These are phyloP conservation scores for Macrotyloma uniflorum DNA, from an alignment of 306 rosid genomes.

Conservation along the genomic window DNA sequence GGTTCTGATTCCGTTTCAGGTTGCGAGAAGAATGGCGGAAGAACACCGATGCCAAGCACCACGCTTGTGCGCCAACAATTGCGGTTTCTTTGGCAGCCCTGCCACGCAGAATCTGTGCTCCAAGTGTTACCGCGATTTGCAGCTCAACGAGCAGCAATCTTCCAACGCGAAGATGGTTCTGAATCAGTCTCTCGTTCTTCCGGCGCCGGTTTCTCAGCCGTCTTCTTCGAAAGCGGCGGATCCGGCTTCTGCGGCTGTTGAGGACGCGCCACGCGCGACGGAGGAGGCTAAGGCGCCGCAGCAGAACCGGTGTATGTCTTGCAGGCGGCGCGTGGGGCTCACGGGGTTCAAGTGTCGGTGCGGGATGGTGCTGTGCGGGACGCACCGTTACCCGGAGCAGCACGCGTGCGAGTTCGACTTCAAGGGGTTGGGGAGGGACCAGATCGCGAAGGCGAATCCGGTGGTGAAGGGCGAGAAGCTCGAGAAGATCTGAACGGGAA, in stretches of 20 bases:
- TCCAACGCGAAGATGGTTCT: slow-evolving; percentile 60
- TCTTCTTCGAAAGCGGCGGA: neutral
- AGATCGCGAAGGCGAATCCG: slow-evolving; percentile 91
- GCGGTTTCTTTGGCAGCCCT: slow-evolving; percentile 80
- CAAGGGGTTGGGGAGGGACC: slow-evolving; percentile 70
- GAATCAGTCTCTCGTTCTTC: slow-evolving; percentile 57
- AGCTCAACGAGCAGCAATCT: slow-evolving; percentile 66
- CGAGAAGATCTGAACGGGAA: slow-evolving; percentile 52
- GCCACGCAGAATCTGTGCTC: slow-evolving; percentile 75
- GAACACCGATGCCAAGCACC: slow-evolving; percentile 85
- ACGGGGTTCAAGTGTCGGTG: slow-evolving; percentile 87
- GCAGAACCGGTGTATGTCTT: slow-evolving; percentile 58
- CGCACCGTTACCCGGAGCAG: slow-evolving; percentile 83
- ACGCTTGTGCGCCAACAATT: slow-evolving; percentile 73
- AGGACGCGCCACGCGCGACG: neutral
- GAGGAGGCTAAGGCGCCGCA: slow-evolving; percentile 4
- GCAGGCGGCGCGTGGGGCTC: slow-evolving; percentile 86
- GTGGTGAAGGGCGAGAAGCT: slow-evolving; percentile 77
- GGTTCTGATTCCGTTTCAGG: slow-evolving; percentile 3
- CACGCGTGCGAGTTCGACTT: slow-evolving; percentile 79
- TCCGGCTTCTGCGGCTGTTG: neutral
- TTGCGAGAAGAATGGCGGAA: slow-evolving; percentile 65
- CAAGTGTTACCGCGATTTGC: slow-evolving; percentile 74
- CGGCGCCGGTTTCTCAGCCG: slow-evolving; percentile 11
- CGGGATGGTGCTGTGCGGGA: slow-evolving; percentile 69